Percentiles rank a stretch among this genome's conserved stretches.
phyloP scores from a whole-genome alignment of 2,329 filamentous ascomycete genomes.

The Cordyceps tenuipes region DNA sequence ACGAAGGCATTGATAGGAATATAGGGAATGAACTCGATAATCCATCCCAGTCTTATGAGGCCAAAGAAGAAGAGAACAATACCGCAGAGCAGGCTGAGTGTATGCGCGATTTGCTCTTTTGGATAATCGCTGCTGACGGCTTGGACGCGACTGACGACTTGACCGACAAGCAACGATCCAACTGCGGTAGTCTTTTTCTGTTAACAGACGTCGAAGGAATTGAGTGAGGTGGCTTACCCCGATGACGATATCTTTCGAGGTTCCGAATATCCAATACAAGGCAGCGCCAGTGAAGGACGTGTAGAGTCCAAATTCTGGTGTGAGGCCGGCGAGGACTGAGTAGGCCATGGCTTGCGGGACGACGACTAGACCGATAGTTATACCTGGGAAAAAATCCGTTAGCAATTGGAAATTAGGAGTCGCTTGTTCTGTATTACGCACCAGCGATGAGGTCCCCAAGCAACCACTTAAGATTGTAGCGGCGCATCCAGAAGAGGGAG shows the following conservation, averaged over 20 bases:
- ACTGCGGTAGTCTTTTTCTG: slow-evolving; percentile 44
- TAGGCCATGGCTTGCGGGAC: slow-evolving; percentile 78
- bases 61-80: slow-evolving; percentile 36
- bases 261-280: slow-evolving; percentile 77
- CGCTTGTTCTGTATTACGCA: slow-evolving; percentile 19
- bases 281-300: slow-evolving; percentile 75
- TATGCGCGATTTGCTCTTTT: slow-evolving; percentile 34
- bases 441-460: slow-evolving; percentile 66
- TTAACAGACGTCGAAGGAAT: not conserved
- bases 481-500: slow-evolving; percentile 57
- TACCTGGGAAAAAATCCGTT: slow-evolving; percentile 17
- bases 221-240: slow-evolving; percentile 35
- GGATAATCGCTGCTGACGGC: slow-evolving; percentile 25
- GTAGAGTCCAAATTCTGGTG: slow-evolving; percentile 65
- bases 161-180: slow-evolving; percentile 42
- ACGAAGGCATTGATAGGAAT: slow-evolving; percentile 43
- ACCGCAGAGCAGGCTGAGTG: slow-evolving; percentile 38
- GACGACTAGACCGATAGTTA: slow-evolving; percentile 57
- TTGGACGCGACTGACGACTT: slow-evolving; percentile 33
- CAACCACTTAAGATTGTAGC: slow-evolving; percentile 68
- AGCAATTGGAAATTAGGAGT: not conserved
- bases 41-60: slow-evolving; percentile 38
- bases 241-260: slow-evolving; percentile 79
- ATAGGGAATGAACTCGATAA: slow-evolving; percentile 44
- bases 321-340: slow-evolving; percentile 59